phyloP scores from a whole-genome alignment of 148 eudicot species.

The Heliamphora exappendiculata region DNA sequence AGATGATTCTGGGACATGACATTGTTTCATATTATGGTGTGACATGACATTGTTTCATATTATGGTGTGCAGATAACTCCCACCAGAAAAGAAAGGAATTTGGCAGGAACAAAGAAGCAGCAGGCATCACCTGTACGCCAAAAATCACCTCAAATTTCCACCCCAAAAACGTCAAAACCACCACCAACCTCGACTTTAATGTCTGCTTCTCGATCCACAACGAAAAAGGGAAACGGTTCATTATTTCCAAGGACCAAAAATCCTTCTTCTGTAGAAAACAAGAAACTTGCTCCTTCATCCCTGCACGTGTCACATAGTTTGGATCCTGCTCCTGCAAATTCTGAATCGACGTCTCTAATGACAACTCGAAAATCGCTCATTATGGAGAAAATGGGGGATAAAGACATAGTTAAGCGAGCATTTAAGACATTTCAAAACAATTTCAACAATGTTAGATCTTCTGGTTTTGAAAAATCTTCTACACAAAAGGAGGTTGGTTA shows the following conservation, averaged over 20 bases:
- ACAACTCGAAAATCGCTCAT: constrained; percentile 59
- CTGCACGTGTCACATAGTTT: constrained; percentile 75
- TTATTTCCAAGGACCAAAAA: constrained; percentile 36
- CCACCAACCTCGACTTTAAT: constrained; percentile 22
- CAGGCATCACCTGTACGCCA: constrained; percentile 35
- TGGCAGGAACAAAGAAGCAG: constrained; percentile 36
- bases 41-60: constrained; percentile 9
- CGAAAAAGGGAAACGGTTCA: constrained; percentile 36
- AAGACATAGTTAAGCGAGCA: constrained; percentile 86
- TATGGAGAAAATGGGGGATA: constrained; percentile 97
- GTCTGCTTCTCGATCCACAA: constrained; percentile 32
- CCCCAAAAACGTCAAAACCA: constrained; percentile 42
- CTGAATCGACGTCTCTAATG: constrained; percentile 27
- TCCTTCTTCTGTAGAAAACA: constrained; percentile 32
- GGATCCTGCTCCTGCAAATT: constrained; percentile 39
- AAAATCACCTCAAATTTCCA: constrained; percentile 34
- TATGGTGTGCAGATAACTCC: constrained; percentile 31
- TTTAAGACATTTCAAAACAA: constrained; percentile 70
- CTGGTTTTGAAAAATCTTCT: constrained; percentile 28
- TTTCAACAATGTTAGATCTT: constrained; percentile 26
- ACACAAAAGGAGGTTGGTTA: constrained; percentile 37
- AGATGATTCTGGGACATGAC: constrained; percentile 6
- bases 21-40: constrained; percentile 10
- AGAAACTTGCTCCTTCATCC: constrained; percentile 45
- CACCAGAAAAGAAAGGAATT: constrained; percentile 28